Evolutionary conservation across 1,139 yeast genomes (phyloP).

Genomic region (Pichia sp.): DNA sequence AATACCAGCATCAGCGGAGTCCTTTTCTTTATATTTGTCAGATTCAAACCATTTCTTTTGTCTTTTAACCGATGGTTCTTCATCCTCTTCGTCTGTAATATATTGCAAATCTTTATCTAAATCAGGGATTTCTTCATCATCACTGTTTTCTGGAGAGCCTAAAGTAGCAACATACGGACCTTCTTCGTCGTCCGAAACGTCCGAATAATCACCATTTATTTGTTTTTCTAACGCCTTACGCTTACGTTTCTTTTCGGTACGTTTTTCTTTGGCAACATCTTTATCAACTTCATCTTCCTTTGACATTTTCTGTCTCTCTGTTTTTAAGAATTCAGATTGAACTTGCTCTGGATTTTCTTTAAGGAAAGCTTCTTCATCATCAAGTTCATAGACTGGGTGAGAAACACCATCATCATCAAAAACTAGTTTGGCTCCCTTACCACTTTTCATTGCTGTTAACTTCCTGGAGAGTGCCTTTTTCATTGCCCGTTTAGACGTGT

Average conservation of each 20-base stretch:
- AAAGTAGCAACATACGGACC: conserved; percentile 21
- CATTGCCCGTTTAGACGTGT: conserved; percentile 80
- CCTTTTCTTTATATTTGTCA: conserved; percentile 19
- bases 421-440: conserved; percentile 66
- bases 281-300: conserved; percentile 75
- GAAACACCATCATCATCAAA: conserved; percentile 95
- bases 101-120: conserved; percentile 46
- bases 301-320: conserved; percentile 65
- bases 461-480: conserved; percentile 88
- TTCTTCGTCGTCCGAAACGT: conserved; percentile 29
- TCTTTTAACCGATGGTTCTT: conserved; percentile 44
- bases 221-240: conserved; percentile 72
- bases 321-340: conserved; percentile 56
- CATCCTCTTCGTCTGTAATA: conserved; percentile 32
- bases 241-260: conserved; percentile 82
- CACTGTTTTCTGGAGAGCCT: conserved; percentile 25
- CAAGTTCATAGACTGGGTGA: conserved; percentile 85
- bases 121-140: conserved; percentile 29
- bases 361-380: conserved; percentile 81
- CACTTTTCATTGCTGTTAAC: conserved; percentile 48
- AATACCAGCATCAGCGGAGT: conserved; percentile 29
- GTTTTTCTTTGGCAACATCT: conserved; percentile 71
- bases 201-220: conserved; percentile 41
- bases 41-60: conserved; percentile 58
- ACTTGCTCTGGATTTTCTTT: conserved; percentile 65